Evolutionary conservation across 2,329 filamentous ascomycete genomes (phyloP).

Genomic region (Cladosporium sp.): DNA sequence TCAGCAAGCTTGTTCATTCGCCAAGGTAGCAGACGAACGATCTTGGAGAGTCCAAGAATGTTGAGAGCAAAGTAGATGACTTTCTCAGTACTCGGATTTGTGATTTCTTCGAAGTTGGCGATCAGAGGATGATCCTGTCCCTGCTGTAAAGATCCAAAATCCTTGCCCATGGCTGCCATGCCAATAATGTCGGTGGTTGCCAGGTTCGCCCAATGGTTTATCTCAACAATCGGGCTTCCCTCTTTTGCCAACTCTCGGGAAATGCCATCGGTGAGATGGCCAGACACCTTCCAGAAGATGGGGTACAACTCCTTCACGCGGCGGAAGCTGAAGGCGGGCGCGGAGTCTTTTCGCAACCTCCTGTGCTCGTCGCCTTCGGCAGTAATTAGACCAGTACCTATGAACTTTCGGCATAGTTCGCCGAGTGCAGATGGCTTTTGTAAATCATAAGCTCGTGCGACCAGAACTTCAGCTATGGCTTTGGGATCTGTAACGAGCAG

Average conservation of each 20-base stretch:
- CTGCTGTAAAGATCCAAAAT: conserved; percentile 57
- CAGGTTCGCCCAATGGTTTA: conserved; percentile 50
- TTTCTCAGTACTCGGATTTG: neutral
- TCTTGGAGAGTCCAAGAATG: neutral
- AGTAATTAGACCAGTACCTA: conserved; percentile 20
- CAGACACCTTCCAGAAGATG: conserved; percentile 73
- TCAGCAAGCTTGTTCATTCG: neutral
- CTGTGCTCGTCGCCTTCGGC: conserved; percentile 41
- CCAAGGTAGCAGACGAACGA: neutral
- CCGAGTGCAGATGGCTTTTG: conserved; percentile 51
- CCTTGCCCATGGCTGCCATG: conserved; percentile 57
- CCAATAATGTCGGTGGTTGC: conserved; percentile 62
- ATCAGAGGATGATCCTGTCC: conserved; percentile 38
- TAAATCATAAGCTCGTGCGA: conserved; percentile 56
- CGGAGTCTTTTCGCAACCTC: conserved; percentile 68
- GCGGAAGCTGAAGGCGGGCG: conserved; percentile 82
- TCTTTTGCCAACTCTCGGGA: neutral
- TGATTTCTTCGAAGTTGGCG: neutral
- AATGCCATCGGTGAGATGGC: neutral
- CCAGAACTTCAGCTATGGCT: conserved; percentile 55
- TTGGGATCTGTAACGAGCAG: conserved; percentile 44
- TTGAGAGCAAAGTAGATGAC: neutral
- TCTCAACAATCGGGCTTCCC: conserved; percentile 41
- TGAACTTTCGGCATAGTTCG: conserved; percentile 50
- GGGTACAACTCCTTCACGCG: conserved; percentile 84